These are phyloP conservation scores for Ogataea glucozyma DNA, from an alignment of 805 yeast species.

Conservation along the genomic window DNA sequence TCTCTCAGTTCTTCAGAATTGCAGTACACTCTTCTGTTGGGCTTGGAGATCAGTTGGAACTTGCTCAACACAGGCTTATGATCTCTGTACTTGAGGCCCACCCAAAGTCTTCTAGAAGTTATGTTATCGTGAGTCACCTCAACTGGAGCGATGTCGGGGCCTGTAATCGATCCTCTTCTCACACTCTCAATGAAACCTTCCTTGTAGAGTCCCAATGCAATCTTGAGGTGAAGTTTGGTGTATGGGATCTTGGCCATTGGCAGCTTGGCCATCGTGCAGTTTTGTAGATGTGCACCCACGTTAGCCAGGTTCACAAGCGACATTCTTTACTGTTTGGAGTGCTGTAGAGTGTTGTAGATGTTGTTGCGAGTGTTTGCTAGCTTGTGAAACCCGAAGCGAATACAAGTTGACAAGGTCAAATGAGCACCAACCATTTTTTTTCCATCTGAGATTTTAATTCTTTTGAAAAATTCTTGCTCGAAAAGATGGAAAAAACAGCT, in stretches of 20 bases:
- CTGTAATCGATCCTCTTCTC: conserved; percentile 78
- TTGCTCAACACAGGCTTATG: conserved; percentile 73
- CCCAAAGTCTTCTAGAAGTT: conserved; percentile 84
- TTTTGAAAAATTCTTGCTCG: no score
- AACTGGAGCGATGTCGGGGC: conserved; percentile 77
- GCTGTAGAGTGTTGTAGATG: no score
- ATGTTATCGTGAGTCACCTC: conserved; percentile 87
- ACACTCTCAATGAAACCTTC: conserved; percentile 87
- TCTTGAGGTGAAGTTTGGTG: conserved; percentile 77
- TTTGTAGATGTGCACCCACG: conserved; percentile 85
- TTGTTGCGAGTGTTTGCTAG: neutral
- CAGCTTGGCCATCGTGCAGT: conserved; percentile 73
- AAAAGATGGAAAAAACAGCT: neutral
- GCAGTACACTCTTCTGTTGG: conserved; percentile 73
- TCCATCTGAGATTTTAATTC: no score
- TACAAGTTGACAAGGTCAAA: neutral
- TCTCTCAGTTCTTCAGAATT: conserved; percentile 63
- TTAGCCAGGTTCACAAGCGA: conserved; percentile 83
- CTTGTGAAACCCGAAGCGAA: neutral
- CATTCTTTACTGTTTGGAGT: no score
- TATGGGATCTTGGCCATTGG: conserved; percentile 81
- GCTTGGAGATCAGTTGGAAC: conserved; percentile 77
- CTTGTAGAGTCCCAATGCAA: conserved; percentile 81
- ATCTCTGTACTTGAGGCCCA: conserved; percentile 85
- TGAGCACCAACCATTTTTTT: no score